Evolutionary conservation across 1,284 basidiomycete genomes (phyloP), one percentile per base, ranked within the genome.

Genomic region (Leccinum subspadiceum): DNA sequence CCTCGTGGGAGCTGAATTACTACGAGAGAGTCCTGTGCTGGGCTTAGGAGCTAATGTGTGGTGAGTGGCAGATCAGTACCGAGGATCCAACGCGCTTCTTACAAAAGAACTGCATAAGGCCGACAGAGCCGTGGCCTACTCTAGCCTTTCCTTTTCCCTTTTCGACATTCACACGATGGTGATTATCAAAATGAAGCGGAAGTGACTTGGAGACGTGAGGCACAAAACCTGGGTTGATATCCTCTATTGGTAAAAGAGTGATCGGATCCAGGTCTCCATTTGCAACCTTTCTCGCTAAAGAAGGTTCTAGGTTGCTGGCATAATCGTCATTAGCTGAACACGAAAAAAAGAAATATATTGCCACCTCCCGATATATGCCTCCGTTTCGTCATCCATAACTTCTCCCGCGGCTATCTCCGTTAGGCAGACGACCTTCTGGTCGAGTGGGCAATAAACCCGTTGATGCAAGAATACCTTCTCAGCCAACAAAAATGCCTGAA

Each of bases 391-490:
- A 62, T 83, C 80, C 81, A 86, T 85, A 31, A 70, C 71, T 52
- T 79, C 78, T 49, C 79, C 81, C 2, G 79, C 76, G 5, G 83
- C 77, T 9, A 84, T 73, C 1, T 85, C 82, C 29, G 80, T 85
- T 55, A 97, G 76, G 68, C 91, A 84, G 0, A 93, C 87, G 12
- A 97, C 77, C 54, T 74, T 77, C 70, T 87, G 80, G 35, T 77
- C 65, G 15, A 76, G 67, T 0, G 96, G 94, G 74, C 94, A 90
- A 72, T 90, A 99, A 49, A 99, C 95, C 53, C 95, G 82, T 73
- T 99, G 97, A 74, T 98, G 89, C 53, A 94, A 77, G 74, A 99
- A 99, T 31, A 95, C 96, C 62, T 90, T 89, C 74, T 99, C 96
- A 7, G 97, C 96, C 55, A 89, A 71, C 61, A 76, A 74, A 73